Conservation (phyloP, 345 rosid genomes). For the Populus tremula region DNA sequence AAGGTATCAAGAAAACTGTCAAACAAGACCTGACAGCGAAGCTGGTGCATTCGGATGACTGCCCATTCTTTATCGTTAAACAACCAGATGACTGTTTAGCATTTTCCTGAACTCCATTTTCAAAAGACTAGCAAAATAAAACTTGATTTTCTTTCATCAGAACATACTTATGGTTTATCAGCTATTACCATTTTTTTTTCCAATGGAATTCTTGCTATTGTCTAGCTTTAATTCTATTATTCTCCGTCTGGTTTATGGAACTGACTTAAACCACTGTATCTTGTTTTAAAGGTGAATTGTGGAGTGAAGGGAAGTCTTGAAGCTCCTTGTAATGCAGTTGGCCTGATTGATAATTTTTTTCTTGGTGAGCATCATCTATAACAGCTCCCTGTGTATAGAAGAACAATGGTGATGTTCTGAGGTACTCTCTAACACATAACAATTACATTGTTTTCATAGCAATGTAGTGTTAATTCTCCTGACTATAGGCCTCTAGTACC, state of each 20-base stretch:
- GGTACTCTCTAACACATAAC: not conserved
- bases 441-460: slow-evolving; percentile 26
- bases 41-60: not conserved
- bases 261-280: not conserved
- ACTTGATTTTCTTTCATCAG: not conserved
- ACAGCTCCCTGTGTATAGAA: slow-evolving; percentile 48
- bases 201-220: not conserved
- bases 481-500: slow-evolving; percentile 56
- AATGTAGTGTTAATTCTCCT: slow-evolving; percentile 65
- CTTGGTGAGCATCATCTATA: slow-evolving; percentile 54
- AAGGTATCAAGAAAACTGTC: not conserved
- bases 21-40: not conserved
- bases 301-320: slow-evolving; percentile 53
- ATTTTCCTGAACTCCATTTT: not conserved
- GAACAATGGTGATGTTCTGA: slow-evolving; percentile 42
- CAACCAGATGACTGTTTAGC: not conserved
- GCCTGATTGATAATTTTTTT: slow-evolving; percentile 44
- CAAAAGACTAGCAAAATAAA: not conserved
- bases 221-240: slow-evolving; percentile 1
- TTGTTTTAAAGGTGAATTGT: slow-evolving; percentile 44
- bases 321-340: slow-evolving; percentile 62
- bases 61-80: not conserved
- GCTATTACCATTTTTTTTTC: not conserved
- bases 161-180: not conserved
- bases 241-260: not conserved